These are phyloP conservation scores for Rutidosis leptorrhynchoides DNA, from an alignment of 129 eudicot genomes.

Conservation along the genomic window DNA sequence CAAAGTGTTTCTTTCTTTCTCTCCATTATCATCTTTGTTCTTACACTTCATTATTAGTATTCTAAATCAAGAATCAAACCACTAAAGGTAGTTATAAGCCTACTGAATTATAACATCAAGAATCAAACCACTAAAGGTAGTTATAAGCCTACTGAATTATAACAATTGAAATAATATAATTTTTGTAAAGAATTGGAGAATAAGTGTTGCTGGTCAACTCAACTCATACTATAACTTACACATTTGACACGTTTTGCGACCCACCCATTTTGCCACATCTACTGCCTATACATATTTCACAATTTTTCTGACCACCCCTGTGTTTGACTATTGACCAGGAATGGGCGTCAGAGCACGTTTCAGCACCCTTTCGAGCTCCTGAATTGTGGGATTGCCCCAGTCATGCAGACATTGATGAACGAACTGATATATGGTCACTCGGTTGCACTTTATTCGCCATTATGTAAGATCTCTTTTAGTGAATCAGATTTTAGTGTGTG, in stretches of 20 bases:
- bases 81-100: too few species aligned
- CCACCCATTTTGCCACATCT: neutral
- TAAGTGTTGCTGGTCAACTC: neutral
- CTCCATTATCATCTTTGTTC: too few species aligned
- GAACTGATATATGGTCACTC: slow-evolving; percentile 88
- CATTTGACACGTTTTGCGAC: neutral
- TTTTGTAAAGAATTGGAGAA: neutral
- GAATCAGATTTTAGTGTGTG: slow-evolving; percentile 10
- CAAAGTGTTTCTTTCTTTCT: too few species aligned
- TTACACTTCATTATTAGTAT: too few species aligned
- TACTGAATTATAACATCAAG: too few species aligned
- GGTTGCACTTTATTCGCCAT: slow-evolving; percentile 88
- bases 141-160: too few species aligned
- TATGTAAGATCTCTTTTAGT: slow-evolving; percentile 53
- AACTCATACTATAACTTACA: neutral
- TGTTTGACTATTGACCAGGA: slow-evolving; percentile 49
- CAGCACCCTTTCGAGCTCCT: slow-evolving; percentile 94
- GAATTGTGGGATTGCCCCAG: slow-evolving; percentile 99
- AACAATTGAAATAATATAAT: too few species aligned
- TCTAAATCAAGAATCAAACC: too few species aligned
- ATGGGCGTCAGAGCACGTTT: slow-evolving; percentile 94
- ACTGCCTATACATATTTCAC: neutral
- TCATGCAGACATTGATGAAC: slow-evolving; percentile 85
- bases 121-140: too few species aligned
- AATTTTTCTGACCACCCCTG: slow-evolving; percentile 3